Base-by-base conservation (phyloP, 495 filamentous ascomycete species). In the Choiromyces venosus region DNA sequence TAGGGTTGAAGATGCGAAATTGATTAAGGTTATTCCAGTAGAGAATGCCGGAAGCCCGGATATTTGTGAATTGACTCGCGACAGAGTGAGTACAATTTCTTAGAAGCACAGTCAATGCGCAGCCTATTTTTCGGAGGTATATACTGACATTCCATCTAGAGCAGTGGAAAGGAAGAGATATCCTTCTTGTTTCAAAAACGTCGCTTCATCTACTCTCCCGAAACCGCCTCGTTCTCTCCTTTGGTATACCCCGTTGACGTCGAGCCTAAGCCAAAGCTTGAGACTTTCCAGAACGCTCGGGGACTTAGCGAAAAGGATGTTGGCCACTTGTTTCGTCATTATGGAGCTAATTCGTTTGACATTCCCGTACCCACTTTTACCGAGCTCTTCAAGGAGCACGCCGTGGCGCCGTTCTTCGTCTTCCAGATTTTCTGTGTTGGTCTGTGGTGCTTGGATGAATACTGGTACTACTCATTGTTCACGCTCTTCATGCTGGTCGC, bases 391-490 rank as follows among this genome's bases (percentile, higher is more conserved):
- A 90, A 95, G 83, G 96, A 99, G 83, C 95, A 99, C 84, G 94
- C 95, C 35, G 95, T 99, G 40, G 95, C 95, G 39, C 95, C 95
- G 18, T 99, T 99, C 87, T 99, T 99, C 83, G 93, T 99, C 68
- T 99, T 99, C 84, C 95, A 99, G 85, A 86, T 99, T 56, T 99
- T 99, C 85, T 98, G 96, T 76, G 95, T 99, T 71, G 95, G 96
- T 37, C 85, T 99, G 73, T 99, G 95, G 95, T 92, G 97, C 90
- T 82, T 99, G 82, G 95, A 99, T 82, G 95, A 99, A 84, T 98
- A 97, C 84, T 99, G 95, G 95, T 99, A 99, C 84, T 99, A 98
- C 83, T 99, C 95, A 73, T 87, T 99, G 18, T 99, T 99, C 81
- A 98, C 95, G 2, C 89, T 98, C 33, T 94, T 97, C 85, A 98